Conservation (phyloP, 2,329 filamentous ascomycete genomes). For the Neofusicoccum umdonicola region DNA sequence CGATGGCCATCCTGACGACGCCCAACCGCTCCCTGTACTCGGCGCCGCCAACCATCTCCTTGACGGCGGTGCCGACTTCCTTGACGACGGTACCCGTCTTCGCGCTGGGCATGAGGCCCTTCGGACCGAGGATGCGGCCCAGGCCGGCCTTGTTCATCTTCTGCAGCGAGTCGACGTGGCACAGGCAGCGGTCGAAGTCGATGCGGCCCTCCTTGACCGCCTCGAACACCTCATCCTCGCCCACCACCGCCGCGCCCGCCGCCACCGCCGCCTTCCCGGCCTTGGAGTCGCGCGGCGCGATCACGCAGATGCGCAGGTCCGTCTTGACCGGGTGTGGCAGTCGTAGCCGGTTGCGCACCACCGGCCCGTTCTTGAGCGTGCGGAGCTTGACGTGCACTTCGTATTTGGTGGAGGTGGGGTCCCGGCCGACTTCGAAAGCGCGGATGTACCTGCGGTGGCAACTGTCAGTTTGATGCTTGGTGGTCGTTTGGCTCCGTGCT, state of each 20-base stretch:
- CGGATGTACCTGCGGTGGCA: constrained; percentile 69
- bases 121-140: constrained; percentile 79
- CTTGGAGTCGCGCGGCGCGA: constrained; percentile 78
- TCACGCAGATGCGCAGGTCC: constrained; percentile 83
- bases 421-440: constrained; percentile 84
- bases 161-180: constrained; percentile 73
- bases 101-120: constrained; percentile 84
- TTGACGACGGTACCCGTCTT: constrained; percentile 88
- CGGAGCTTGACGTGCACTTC: constrained; percentile 81
- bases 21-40: constrained; percentile 85
- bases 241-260: constrained; percentile 78
- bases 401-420: constrained; percentile 75
- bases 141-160: constrained; percentile 79
- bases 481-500: not conserved
- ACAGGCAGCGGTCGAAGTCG: constrained; percentile 85
- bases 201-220: constrained; percentile 73
- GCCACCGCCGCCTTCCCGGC: constrained; percentile 70
- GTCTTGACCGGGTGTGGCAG: constrained; percentile 89
- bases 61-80: constrained; percentile 71
- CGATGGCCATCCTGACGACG: constrained; percentile 84
- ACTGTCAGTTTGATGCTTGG: constrained; percentile 13
- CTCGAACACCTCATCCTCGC: constrained; percentile 82
- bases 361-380: constrained; percentile 79
- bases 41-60: constrained; percentile 77
- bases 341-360: constrained; percentile 81